Evolutionary conservation across 805 yeast genomes (phyloP).

Genomic region (Pichia heedii): DNA sequence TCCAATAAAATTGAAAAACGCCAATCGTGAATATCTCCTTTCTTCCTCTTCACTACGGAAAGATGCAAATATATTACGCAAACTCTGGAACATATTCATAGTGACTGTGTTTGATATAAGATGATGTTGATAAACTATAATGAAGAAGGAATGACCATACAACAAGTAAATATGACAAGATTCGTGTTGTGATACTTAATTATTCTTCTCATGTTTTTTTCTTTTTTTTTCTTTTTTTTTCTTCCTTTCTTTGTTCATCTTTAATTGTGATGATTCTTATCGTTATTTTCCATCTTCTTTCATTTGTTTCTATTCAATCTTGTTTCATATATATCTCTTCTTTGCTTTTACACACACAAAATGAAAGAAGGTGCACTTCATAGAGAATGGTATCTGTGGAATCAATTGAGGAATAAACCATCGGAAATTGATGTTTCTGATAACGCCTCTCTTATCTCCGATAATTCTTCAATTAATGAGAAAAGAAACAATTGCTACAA

Average conservation of each 20-base stretch:
- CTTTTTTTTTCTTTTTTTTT: not conserved
- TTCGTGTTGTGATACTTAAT: not conserved
- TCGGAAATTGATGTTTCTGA: not conserved
- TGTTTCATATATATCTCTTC: no score
- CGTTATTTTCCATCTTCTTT: no score
- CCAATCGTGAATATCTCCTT: constrained; percentile 62
- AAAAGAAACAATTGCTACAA: no score
- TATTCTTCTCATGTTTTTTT: not conserved
- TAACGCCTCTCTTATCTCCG: no score
- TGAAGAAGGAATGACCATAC: no score
- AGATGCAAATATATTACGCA: constrained; percentile 70
- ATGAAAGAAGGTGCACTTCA: constrained; percentile 22
- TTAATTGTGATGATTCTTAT: no score
- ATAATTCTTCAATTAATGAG: no score
- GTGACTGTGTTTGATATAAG: no score
- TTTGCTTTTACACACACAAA: no score
- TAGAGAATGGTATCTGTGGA: constrained; percentile 30
- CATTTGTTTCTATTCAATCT: no score
- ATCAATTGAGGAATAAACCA: constrained; percentile 16
- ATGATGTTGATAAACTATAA: no score
- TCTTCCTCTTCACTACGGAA: constrained; percentile 85
- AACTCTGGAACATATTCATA: constrained; percentile 57
- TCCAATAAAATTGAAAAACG: constrained; percentile 71
- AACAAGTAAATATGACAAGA: no score
- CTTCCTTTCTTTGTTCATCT: not conserved